Conservation (phyloP, 2,329 filamentous ascomycete species). For the Penicillium decumbens region DNA sequence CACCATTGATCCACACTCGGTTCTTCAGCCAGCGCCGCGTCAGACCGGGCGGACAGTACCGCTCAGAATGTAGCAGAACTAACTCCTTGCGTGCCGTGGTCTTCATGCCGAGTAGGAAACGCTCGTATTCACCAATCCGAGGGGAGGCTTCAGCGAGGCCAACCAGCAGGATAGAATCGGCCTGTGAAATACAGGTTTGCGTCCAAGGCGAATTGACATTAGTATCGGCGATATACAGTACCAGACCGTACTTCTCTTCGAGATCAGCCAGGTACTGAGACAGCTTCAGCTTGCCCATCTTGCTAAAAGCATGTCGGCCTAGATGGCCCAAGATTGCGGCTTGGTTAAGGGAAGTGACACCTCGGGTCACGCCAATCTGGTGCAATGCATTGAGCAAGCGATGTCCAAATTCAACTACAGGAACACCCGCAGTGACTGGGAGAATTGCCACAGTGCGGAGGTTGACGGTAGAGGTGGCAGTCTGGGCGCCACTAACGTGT, state of each 20-base stretch:
- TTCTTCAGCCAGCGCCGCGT: constrained; percentile 88
- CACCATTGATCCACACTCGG: constrained; percentile 95
- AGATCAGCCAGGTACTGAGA: constrained; percentile 94
- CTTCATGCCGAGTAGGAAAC: constrained; percentile 94
- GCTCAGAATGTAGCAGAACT: constrained; percentile 81
- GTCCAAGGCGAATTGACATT: constrained; percentile 98
- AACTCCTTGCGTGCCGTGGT: constrained; percentile 92
- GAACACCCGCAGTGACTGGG: constrained; percentile 84
- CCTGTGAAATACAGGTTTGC: constrained; percentile 93
- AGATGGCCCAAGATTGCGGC: constrained; percentile 90
- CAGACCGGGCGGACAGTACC: constrained; percentile 77
- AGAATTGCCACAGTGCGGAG: constrained; percentile 87
- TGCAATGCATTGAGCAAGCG: constrained; percentile 79
- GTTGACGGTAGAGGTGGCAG: constrained; percentile 78
- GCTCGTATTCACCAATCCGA: constrained; percentile 89
- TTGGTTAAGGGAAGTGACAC: constrained; percentile 88
- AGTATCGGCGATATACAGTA: constrained; percentile 93
- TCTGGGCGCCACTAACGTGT: constrained; percentile 48
- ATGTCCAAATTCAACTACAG: constrained; percentile 91
- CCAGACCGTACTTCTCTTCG: constrained; percentile 93
- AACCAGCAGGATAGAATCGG: constrained; percentile 90
- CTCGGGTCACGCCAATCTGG: constrained; percentile 84
- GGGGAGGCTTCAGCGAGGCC: constrained; percentile 86
- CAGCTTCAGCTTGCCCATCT: constrained; percentile 93
- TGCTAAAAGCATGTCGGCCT: constrained; percentile 91